These are phyloP conservation scores for Pseudotulostoma volvatum DNA, from an alignment of 495 filamentous ascomycete genomes.

Conservation along the genomic window DNA sequence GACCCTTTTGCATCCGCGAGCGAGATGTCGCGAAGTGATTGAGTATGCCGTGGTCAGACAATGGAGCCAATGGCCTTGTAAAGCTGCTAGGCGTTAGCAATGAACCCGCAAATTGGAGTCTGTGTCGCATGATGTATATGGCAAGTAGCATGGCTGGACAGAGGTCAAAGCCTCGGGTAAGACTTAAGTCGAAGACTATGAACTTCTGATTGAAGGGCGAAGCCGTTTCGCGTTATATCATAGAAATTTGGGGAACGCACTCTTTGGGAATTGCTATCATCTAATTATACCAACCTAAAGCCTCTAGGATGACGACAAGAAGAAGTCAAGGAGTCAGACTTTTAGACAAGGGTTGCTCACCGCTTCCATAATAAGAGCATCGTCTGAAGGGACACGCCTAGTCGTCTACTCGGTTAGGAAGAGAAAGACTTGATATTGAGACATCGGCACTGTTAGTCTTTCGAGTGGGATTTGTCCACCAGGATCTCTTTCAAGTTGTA, in stretches of 20 bases:
- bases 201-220: not conserved
- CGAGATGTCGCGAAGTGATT: not conserved
- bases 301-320: not conserved
- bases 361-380: not conserved
- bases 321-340: too few species aligned
- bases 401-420: not conserved
- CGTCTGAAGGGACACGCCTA: not conserved
- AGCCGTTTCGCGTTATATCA: not conserved
- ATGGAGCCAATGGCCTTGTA: not conserved
- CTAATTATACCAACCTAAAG: not conserved
- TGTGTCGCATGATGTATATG: too few species aligned
- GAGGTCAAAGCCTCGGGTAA: not conserved
- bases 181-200: too few species aligned
- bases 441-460: not conserved
- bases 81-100: not conserved
- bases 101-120: not conserved
- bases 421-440: not conserved
- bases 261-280: not conserved
- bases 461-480: not conserved
- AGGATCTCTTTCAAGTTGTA: not conserved
- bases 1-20: too few species aligned
- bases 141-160: not conserved
- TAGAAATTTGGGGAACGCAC: not conserved
- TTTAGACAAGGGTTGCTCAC: too few species aligned
- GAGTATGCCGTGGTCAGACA: not conserved